Conservation (phyloP, 176 grass and related monocot species). For the Typha latifolia region DNA sequence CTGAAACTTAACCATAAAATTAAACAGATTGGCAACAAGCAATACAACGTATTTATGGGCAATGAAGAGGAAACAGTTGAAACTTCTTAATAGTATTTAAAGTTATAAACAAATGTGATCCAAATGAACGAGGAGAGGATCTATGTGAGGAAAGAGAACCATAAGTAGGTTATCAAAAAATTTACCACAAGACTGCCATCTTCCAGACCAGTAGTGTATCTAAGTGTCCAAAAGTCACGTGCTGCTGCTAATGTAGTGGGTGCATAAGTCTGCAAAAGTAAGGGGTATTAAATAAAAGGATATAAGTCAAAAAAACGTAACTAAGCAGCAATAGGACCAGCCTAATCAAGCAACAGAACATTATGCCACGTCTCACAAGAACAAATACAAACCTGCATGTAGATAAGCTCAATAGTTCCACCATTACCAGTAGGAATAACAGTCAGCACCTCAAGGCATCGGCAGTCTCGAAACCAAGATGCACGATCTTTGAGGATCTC, state of each 20-base stretch:
- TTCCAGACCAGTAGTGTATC: slow-evolving; percentile 85
- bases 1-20: too few species aligned
- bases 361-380: background rate
- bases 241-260: slow-evolving; percentile 72
- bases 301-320: slow-evolving; percentile 10
- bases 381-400: slow-evolving; percentile 32
- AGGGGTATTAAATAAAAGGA: slow-evolving; percentile 1
- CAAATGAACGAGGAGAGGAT: background rate
- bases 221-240: slow-evolving; percentile 87
- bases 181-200: slow-evolving; percentile 99
- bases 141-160: slow-evolving; percentile 7
- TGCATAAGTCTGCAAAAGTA: slow-evolving; percentile 62
- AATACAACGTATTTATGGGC: too few species aligned
- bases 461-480: slow-evolving; percentile 23
- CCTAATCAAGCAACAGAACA: background rate
- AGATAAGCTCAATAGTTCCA: slow-evolving; percentile 33
- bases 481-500: slow-evolving; percentile 26
- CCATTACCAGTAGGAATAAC: slow-evolving; percentile 93
- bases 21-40: too few species aligned
- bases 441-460: background rate
- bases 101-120: too few species aligned
- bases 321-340: background rate
- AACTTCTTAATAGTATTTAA: too few species aligned
- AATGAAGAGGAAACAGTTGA: too few species aligned
- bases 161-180: background rate